phyloP scores from a whole-genome alignment of 2,329 filamentous ascomycete species.

The Cytospora paraplurivora region DNA sequence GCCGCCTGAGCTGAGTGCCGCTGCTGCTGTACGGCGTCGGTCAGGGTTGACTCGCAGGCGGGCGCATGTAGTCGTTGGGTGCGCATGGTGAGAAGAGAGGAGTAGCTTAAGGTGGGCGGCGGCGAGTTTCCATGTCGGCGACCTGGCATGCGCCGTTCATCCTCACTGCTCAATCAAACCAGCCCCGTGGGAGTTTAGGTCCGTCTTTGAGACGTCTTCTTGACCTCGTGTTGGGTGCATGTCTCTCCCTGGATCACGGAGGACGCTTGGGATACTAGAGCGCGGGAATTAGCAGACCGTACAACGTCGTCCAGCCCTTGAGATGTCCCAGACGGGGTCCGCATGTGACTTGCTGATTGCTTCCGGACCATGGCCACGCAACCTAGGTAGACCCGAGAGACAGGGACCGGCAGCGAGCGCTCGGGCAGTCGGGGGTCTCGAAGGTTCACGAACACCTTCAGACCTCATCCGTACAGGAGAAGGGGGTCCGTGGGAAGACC shows the following conservation, averaged over 20 bases:
- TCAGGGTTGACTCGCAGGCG: conserved; percentile 11
- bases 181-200: not conserved
- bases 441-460: not conserved
- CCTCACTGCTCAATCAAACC: not conserved
- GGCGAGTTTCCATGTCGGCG: not conserved
- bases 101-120: not conserved
- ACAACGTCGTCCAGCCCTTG: not conserved
- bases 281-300: not conserved
- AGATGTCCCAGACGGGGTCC: not conserved
- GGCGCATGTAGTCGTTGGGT: conserved; percentile 2
- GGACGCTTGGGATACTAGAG: not conserved
- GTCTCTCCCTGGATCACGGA: not conserved
- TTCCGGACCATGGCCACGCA: not conserved
- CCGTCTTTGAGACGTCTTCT: not conserved
- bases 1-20: not conserved
- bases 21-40: conserved; percentile 19
- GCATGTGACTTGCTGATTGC: not conserved
- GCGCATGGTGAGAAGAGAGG: not conserved
- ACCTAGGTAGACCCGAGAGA: not conserved
- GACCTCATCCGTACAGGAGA: not conserved
- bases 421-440: not conserved
- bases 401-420: not conserved
- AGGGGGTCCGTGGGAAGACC: not conserved
- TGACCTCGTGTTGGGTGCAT: not conserved
- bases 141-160: not conserved